A percentile compares a stretch with the other conserved stretches of the same genome.
phyloP scores from a whole-genome alignment of 1,284 basidiomycete genomes.

The Bjerkandera adusta region DNA sequence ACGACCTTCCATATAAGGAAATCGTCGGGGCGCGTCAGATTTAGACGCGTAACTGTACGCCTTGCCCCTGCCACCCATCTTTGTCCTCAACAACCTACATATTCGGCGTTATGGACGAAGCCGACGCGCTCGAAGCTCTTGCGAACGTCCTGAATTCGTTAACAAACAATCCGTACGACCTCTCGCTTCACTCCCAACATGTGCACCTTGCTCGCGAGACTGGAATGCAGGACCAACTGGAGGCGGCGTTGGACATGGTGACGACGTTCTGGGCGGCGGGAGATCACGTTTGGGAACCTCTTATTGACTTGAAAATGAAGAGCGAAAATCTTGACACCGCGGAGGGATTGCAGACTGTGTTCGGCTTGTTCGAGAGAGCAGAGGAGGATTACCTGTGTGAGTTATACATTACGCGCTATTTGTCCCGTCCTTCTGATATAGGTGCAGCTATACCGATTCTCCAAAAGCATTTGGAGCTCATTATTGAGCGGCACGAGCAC shows the following conservation, averaged over 20 bases:
- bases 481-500: constrained; percentile 54
- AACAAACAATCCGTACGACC: constrained; percentile 57
- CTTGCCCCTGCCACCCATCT: too few species aligned
- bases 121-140: constrained; percentile 54
- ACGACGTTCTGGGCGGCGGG: constrained; percentile 59
- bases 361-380: constrained; percentile 66
- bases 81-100: neutral
- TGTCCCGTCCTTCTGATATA: constrained; percentile 15
- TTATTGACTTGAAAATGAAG: constrained; percentile 55
- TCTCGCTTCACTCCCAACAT: constrained; percentile 61
- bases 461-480: constrained; percentile 65
- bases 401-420: constrained; percentile 27
- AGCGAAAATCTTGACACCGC: constrained; percentile 44
- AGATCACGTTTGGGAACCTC: constrained; percentile 65
- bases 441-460: constrained; percentile 68
- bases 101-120: constrained; percentile 32
- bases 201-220: constrained; percentile 55
- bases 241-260: constrained; percentile 66
- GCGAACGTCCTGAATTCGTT: constrained; percentile 55
- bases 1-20: too few species aligned
- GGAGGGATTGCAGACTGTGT: constrained; percentile 53
- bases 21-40: too few species aligned
- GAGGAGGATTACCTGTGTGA: constrained; percentile 82
- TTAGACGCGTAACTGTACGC: too few species aligned
- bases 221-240: constrained; percentile 54